A percentile compares a stretch with the other conserved stretches of the same genome.
Evolutionary conservation across 2,329 filamentous ascomycete genomes (phyloP).

Genomic region (Fusarium sp.): DNA sequence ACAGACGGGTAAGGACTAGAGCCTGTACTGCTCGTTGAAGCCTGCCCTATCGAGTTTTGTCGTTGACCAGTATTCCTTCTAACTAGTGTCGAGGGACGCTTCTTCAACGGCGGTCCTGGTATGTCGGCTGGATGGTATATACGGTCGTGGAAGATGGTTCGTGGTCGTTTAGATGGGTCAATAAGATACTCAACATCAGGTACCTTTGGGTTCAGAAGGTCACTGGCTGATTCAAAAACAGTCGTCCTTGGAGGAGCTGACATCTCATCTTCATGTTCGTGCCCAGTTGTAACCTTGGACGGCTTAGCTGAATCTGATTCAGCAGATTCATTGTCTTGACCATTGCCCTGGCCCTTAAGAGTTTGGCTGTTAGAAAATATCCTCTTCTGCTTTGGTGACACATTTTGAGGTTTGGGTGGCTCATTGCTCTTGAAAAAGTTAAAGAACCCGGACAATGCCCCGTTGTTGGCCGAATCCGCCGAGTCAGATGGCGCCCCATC

Average conservation of each 20-base stretch:
- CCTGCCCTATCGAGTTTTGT: constrained; percentile 40
- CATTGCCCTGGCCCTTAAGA: constrained; percentile 52
- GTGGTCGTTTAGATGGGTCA: constrained; percentile 82
- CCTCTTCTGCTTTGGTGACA: constrained; percentile 71
- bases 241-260: constrained; percentile 88
- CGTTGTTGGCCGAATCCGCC: constrained; percentile 53
- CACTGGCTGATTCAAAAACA: constrained; percentile 93
- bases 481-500: constrained; percentile 47
- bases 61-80: constrained; percentile 49
- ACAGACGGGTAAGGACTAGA: constrained; percentile 53
- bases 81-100: constrained; percentile 56
- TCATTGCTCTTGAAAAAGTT: constrained; percentile 77
- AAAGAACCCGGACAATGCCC: constrained; percentile 72
- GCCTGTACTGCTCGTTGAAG: constrained; percentile 44
- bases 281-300: constrained; percentile 62
- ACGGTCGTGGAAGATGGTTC: constrained; percentile 96
- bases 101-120: constrained; percentile 79
- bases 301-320: constrained; percentile 28
- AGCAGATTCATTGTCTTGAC: constrained; percentile 8
- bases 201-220: constrained; percentile 89
- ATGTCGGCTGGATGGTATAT: constrained; percentile 96
- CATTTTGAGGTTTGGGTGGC: constrained; percentile 59
- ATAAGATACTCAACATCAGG: constrained; percentile 85
- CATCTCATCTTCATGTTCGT: constrained; percentile 62
- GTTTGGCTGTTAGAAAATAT: constrained; percentile 86